Evolutionary conservation across 2,329 filamentous ascomycete species (phyloP).

Genomic region (Trichothecium sympodiale): DNA sequence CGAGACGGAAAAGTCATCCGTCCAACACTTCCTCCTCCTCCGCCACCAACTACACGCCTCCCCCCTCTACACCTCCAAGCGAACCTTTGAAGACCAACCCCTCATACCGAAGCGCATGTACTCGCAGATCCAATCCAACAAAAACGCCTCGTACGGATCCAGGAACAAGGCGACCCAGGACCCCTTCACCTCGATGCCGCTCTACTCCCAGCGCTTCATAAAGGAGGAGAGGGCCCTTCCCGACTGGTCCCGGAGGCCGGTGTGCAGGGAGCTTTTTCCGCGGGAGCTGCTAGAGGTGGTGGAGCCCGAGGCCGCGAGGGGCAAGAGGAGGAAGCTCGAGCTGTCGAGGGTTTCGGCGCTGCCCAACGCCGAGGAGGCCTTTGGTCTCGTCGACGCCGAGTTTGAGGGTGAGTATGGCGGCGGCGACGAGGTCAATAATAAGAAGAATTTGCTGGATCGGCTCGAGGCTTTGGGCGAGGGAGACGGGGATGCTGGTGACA

Average conservation of each 20-base stretch:
- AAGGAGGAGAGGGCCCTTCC: conserved; percentile 41
- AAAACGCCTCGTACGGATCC: conserved; percentile 42
- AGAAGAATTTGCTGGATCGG: conserved; percentile 28
- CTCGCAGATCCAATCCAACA: conserved; percentile 1
- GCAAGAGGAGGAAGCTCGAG: conserved; percentile 33
- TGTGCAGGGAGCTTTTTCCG: conserved; percentile 43
- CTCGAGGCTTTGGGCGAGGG: conserved; percentile 37
- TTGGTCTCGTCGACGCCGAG: conserved; percentile 22
- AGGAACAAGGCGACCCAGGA: conserved; percentile 45
- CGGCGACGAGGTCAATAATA: not conserved
- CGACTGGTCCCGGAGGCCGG: conserved; percentile 38
- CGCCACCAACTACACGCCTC: conserved; percentile 44
- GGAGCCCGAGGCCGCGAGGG: conserved; percentile 24
- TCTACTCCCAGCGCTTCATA: conserved; percentile 44
- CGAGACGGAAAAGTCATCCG: conserved; percentile 31
- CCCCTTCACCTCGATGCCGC: conserved; percentile 47
- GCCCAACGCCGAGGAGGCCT: conserved; percentile 40
- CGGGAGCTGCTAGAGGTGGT: conserved; percentile 43
- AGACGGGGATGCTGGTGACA: conserved; percentile 35
- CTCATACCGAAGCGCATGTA: conserved; percentile 31
- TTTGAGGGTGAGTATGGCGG: conserved; percentile 18
- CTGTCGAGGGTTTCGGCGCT: conserved; percentile 35
- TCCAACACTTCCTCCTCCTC: conserved; percentile 42
- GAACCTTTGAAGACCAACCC: conserved; percentile 28
- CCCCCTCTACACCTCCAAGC: conserved; percentile 45